Evolutionary conservation across 352 stramenopile genomes (phyloP), one percentile per base, ranked within the genome.

Genomic region (Globisporangium nodosum): DNA sequence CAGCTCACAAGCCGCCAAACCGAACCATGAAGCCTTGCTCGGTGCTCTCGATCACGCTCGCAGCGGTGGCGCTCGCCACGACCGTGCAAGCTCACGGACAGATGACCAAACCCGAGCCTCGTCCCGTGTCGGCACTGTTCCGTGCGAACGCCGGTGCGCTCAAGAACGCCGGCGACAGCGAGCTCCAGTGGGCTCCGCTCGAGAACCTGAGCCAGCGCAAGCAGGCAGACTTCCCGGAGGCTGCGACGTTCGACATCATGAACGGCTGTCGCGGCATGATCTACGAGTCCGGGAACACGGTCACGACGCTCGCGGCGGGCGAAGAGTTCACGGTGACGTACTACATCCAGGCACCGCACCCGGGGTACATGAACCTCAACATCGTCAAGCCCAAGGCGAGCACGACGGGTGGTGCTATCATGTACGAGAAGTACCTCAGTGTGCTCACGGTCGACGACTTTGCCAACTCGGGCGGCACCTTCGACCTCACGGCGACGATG

Each of bases 231-330:
- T 63, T 75, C 24, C 76, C 76, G 0, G 69, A 60, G 1, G 70
- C 67, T 16, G 56, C 64, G 30, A 80, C 70, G 39, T 87, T 84
- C 58, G 71, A 80, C 54, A 72, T 87, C 31, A 74, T 73, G 67
- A 87, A 87, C 63, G 76, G 76, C 3, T 87, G 74, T 53, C 74
- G 76, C 24, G 76, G 74, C 33, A 74, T 79, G 46, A 70, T 84
- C 37, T 83, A 81, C 65, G 76, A 87, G 52, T 57, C 52, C 4
- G 58, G 33, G 13, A 74, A 78, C 53, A 69, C 70, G 35, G 66
- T 87, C 47, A 82, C 74, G 30, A 65, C 69, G 45, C 64, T 87
- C 60, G 52, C 65, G 53, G 59, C 69, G 9, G 77, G 66, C 33
- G 60, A 63, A 18, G 63, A 77, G 54, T 81, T 87, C 48, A 58